Evolutionary conservation across 2,329 filamentous ascomycete species (phyloP).

Genomic region (Trichoderma guizhouense): DNA sequence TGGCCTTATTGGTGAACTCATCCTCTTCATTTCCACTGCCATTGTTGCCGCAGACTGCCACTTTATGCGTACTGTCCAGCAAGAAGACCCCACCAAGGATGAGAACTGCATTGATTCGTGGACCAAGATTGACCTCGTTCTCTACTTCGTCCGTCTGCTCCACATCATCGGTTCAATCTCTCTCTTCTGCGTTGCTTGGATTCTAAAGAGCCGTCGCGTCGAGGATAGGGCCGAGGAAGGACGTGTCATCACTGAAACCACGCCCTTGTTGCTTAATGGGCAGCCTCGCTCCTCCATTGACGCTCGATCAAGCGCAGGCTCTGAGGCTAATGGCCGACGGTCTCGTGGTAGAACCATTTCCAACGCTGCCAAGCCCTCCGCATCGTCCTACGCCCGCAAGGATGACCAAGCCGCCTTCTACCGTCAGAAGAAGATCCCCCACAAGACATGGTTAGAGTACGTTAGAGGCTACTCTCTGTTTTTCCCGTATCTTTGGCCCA

Average conservation of each 20-base stretch:
- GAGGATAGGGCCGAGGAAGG: slow-evolving; percentile 38
- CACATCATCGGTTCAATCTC: slow-evolving; percentile 59
- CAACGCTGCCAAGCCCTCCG: slow-evolving; percentile 37
- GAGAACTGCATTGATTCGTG: slow-evolving; percentile 38
- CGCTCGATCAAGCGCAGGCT: slow-evolving; percentile 29
- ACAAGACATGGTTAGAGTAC: slow-evolving; percentile 95
- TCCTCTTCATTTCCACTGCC: slow-evolving; percentile 67
- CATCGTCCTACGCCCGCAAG: slow-evolving; percentile 32
- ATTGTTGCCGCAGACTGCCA: slow-evolving; percentile 66
- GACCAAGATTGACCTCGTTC: slow-evolving; percentile 56
- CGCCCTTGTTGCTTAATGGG: slow-evolving; percentile 60
- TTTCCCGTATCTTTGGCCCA: slow-evolving; percentile 95
- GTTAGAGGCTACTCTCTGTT: slow-evolving; percentile 87
- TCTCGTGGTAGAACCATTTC: slow-evolving; percentile 36
- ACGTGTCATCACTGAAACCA: slow-evolving; percentile 51
- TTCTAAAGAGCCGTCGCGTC: slow-evolving; percentile 40
- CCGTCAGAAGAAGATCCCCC: slow-evolving; percentile 78
- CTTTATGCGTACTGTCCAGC: slow-evolving; percentile 46
- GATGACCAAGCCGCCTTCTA: slow-evolving; percentile 79
- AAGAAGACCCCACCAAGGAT: slow-evolving; percentile 25
- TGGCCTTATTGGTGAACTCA: slow-evolving; percentile 67
- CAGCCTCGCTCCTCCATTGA: slow-evolving; percentile 37
- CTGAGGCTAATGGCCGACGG: slow-evolving; percentile 30
- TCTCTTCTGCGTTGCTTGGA: slow-evolving; percentile 42
- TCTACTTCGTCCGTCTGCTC: slow-evolving; percentile 66